Percentiles rank a stretch among this genome's conserved stretches.
phyloP scores from a whole-genome alignment of 2,329 filamentous ascomycete species.

The Fusarium dimerum region DNA sequence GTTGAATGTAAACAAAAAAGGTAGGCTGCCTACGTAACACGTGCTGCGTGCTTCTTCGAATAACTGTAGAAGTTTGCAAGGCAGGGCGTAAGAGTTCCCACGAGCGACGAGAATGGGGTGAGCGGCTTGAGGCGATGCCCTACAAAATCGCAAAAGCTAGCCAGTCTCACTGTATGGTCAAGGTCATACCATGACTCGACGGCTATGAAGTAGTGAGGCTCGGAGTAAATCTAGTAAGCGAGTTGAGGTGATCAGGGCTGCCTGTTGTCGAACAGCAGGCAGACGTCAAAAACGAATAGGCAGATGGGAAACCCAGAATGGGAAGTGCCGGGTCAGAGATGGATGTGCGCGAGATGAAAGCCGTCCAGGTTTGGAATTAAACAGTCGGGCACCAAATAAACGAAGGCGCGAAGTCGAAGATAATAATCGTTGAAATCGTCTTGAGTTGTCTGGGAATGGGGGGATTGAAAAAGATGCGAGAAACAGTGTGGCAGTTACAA shows the following conservation, averaged over 20 bases:
- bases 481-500: slow-evolving; percentile 27
- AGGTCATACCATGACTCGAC: slow-evolving; percentile 33
- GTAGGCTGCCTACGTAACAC: slow-evolving; percentile 25
- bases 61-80: slow-evolving; percentile 3
- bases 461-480: slow-evolving; percentile 21
- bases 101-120: slow-evolving; percentile 14
- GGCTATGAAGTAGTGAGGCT: slow-evolving; percentile 13
- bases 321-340: neutral
- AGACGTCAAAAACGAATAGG: slow-evolving; percentile 16
- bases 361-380: neutral
- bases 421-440: slow-evolving; percentile 16
- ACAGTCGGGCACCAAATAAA: neutral
- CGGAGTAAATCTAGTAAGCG: slow-evolving; percentile 19
- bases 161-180: slow-evolving; percentile 28
- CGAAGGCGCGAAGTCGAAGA: neutral
- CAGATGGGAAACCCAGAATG: slow-evolving; percentile 12
- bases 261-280: slow-evolving; percentile 14
- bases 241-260: slow-evolving; percentile 11
- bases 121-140: slow-evolving; percentile 22
- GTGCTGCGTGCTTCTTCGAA: neutral
- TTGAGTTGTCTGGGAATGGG: slow-evolving; percentile 20
- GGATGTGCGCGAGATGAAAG: neutral
- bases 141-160: slow-evolving; percentile 29
- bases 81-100: slow-evolving; percentile 8
- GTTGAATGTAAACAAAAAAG: slow-evolving; percentile 30